Conservation (phyloP, 139 green algal species). For the Chlorella sp. region DNA sequence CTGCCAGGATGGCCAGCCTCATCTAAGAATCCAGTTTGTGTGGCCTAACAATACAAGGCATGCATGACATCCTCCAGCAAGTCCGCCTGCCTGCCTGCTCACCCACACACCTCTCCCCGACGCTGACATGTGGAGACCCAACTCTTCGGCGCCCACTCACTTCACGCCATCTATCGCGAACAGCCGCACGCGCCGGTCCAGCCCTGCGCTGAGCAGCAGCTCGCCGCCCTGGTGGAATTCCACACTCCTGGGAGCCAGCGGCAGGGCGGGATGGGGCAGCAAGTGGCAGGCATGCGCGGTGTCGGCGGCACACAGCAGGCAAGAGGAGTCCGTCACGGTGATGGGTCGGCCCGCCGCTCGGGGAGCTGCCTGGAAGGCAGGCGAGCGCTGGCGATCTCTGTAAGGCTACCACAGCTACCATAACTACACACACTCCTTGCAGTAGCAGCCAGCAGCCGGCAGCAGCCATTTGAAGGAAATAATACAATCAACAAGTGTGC, state of each 20-base stretch:
- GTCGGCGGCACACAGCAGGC: not conserved
- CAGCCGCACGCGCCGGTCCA: conserved; percentile 89
- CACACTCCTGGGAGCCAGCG: conserved; percentile 44
- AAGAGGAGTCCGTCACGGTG: too few relatives aligned
- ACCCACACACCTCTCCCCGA: not conserved
- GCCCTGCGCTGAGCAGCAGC: conserved; percentile 87
- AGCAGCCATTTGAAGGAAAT: too few relatives aligned
- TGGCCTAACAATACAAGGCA: not conserved
- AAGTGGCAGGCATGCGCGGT: not conserved
- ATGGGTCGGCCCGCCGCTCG: too few relatives aligned
- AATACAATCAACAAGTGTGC: too few relatives aligned
- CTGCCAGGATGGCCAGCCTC: too few relatives aligned
- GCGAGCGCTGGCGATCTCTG: too few relatives aligned
- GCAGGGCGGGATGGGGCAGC: not conserved
- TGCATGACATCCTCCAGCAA: not conserved
- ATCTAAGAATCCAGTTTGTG: too few relatives aligned
- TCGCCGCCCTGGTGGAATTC: conserved; percentile 87
- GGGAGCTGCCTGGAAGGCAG: too few relatives aligned
- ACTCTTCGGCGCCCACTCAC: not conserved
- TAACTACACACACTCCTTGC: too few relatives aligned
- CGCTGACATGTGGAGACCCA: not conserved
- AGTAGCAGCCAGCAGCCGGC: too few relatives aligned
- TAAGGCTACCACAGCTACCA: too few relatives aligned
- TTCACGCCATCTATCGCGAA: conserved; percentile 74
- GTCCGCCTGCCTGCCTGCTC: not conserved